phyloP scores from a whole-genome alignment of 148 eudicot species.

The Euryodendron excelsum region DNA sequence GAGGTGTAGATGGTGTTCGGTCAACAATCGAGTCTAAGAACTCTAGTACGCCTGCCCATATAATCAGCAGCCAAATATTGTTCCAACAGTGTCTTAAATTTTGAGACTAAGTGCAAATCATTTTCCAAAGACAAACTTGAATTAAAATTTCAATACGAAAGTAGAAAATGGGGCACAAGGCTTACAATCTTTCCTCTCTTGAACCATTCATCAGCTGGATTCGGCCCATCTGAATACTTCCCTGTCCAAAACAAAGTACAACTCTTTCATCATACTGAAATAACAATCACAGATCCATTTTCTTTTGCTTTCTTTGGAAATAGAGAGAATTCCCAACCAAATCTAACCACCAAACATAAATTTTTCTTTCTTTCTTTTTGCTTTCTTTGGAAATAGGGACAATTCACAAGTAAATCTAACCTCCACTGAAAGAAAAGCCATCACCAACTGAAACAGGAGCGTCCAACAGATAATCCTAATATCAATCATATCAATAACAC shows the following conservation, averaged over 20 bases:
- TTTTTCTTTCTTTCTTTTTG: no score
- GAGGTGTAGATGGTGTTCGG: no score
- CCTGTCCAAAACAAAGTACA: slow-evolving; percentile 45
- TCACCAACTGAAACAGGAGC: slow-evolving; percentile 90
- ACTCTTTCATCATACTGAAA: background rate
- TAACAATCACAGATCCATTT: background rate
- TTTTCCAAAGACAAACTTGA: background rate
- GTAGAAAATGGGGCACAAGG: background rate
- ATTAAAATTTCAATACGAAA: background rate
- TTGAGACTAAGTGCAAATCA: background rate
- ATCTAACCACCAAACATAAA: background rate
- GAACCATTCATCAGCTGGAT: slow-evolving; percentile 94
- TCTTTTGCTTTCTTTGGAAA: background rate
- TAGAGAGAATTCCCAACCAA: background rate
- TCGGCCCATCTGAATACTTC: slow-evolving; percentile 78
- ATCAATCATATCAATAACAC: background rate
- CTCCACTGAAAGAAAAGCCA: slow-evolving; percentile 98
- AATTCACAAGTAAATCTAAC: slow-evolving; percentile 27
- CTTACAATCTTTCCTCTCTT: slow-evolving; percentile 80
- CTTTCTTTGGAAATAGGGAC: background rate
- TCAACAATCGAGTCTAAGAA: no score
- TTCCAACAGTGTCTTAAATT: background rate
- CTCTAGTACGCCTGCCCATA: no score
- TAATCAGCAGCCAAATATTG: no score
- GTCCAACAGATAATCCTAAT: slow-evolving; percentile 78